phyloP scores from a whole-genome alignment of 2,329 filamentous ascomycete genomes.

The Colletotrichum lindemuthianum region DNA sequence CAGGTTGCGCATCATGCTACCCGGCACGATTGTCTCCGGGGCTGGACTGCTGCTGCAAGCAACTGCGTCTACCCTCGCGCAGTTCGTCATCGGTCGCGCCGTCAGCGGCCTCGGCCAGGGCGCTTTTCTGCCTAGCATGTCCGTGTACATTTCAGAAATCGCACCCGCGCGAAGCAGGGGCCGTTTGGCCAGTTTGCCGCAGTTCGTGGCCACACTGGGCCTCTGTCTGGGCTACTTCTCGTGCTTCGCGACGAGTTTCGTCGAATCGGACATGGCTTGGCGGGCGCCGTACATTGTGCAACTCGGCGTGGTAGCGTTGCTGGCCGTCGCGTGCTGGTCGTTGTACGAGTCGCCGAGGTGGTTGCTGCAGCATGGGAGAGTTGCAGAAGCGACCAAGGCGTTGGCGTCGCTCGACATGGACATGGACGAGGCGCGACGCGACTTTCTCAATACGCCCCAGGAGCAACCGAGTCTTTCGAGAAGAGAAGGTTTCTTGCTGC shows the following conservation, averaged over 20 bases:
- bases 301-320: slow-evolving; percentile 46
- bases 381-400: slow-evolving; percentile 54
- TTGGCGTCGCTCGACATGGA: slow-evolving; percentile 55
- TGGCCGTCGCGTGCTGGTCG: slow-evolving; percentile 51
- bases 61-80: slow-evolving; percentile 54
- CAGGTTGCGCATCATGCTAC: slow-evolving; percentile 55
- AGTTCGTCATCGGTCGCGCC: slow-evolving; percentile 64
- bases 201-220: slow-evolving; percentile 60
- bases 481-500: slow-evolving; percentile 43
- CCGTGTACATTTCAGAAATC: slow-evolving; percentile 70
- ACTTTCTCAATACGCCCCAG: slow-evolving; percentile 48
- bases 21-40: slow-evolving; percentile 62
- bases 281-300: slow-evolving; percentile 64
- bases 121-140: slow-evolving; percentile 62
- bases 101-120: slow-evolving; percentile 68
- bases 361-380: slow-evolving; percentile 58
- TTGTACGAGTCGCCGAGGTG: slow-evolving; percentile 67
- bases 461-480: slow-evolving; percentile 43
- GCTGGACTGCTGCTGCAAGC: slow-evolving; percentile 64
- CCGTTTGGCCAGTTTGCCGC: slow-evolving; percentile 60
- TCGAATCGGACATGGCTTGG: slow-evolving; percentile 53
- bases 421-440: slow-evolving; percentile 57
- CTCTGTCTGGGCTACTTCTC: slow-evolving; percentile 67
- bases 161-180: slow-evolving; percentile 61
- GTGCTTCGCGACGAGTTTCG: slow-evolving; percentile 63